A percentile compares a stretch with the other conserved stretches of the same genome.
These are phyloP conservation scores for Verticillium klebahnii DNA, from an alignment of 2,329 filamentous ascomycete species.

Conservation along the genomic window DNA sequence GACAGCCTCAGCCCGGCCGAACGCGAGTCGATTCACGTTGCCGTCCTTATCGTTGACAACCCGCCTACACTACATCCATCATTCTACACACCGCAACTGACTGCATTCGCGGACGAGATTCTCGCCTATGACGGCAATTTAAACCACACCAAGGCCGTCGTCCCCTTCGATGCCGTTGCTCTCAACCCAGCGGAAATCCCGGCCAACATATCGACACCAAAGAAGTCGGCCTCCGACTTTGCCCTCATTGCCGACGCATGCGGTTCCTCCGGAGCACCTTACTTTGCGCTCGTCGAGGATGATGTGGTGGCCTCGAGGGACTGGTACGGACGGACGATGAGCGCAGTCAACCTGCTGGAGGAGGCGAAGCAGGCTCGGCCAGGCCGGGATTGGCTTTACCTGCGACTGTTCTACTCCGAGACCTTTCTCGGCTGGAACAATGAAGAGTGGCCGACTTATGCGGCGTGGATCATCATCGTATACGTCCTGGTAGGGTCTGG, in stretches of 20 bases:
- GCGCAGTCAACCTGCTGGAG: slow-evolving; percentile 23
- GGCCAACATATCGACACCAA: background rate
- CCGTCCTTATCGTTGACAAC: slow-evolving; percentile 27
- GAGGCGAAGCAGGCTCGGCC: slow-evolving; percentile 11
- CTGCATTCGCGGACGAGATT: slow-evolving; percentile 25
- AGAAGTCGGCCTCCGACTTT: background rate
- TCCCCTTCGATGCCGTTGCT: background rate
- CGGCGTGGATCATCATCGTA: slow-evolving; percentile 17
- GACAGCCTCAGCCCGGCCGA: slow-evolving; percentile 24
- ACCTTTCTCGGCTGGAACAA: slow-evolving; percentile 32
- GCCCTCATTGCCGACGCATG: slow-evolving; percentile 23
- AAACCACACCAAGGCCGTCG: background rate
- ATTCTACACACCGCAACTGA: slow-evolving; percentile 26
- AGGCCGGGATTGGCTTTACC: slow-evolving; percentile 28
- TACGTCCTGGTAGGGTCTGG: slow-evolving; percentile 17
- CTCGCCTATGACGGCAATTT: slow-evolving; percentile 20
- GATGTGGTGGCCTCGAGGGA: slow-evolving; percentile 28
- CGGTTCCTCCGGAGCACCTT: slow-evolving; percentile 19
- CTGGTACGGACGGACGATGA: slow-evolving; percentile 24
- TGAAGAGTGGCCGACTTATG: slow-evolving; percentile 26
- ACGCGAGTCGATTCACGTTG: slow-evolving; percentile 25
- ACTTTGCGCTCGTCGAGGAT: slow-evolving; percentile 32
- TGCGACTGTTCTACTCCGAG: slow-evolving; percentile 33
- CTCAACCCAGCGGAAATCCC: background rate
- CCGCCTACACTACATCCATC: slow-evolving; percentile 23